A percentile compares a stretch with the other conserved stretches of the same genome.
Evolutionary conservation across 2,329 filamentous ascomycete species (phyloP).

Genomic region (Alternaria sp.): DNA sequence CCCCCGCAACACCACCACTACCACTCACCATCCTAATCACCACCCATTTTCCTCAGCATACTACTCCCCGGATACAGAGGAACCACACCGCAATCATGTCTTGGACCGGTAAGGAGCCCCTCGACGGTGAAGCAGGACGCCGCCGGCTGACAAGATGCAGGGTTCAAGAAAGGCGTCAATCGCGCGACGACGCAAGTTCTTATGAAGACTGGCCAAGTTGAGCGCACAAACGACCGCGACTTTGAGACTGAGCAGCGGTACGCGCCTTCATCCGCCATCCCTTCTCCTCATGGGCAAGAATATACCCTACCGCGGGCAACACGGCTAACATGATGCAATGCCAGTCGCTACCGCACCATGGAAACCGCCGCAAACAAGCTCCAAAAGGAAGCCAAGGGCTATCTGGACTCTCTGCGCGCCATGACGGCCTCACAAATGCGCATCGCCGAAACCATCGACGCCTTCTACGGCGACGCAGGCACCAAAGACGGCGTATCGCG

Average conservation of each 20-base stretch:
- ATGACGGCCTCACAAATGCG: constrained; percentile 99
- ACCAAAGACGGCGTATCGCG: constrained; percentile 93
- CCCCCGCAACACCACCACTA: constrained; percentile 9
- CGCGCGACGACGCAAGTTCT: constrained; percentile 99
- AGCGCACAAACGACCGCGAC: constrained; percentile 97
- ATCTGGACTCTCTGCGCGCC: constrained; percentile 93
- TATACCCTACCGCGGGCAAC: constrained; percentile 5
- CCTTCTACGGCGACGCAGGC: constrained; percentile 96
- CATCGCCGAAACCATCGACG: constrained; percentile 98
- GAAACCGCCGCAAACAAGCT: constrained; percentile 89
- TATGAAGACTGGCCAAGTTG: constrained; percentile 99
- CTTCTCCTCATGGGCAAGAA: background rate
- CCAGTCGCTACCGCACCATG: constrained; percentile 94
- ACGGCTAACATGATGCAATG: constrained; percentile 8
- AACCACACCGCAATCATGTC: constrained; percentile 48
- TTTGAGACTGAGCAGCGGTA: constrained; percentile 97
- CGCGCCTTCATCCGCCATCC: constrained; percentile 25
- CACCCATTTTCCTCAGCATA: background rate
- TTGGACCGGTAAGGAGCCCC: constrained; percentile 65
- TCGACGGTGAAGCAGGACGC: constrained; percentile 14
- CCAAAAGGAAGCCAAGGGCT: constrained; percentile 98
- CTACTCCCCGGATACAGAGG: constrained; percentile 9
- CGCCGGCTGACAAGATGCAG: constrained; percentile 55
- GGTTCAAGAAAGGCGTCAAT: constrained; percentile 97
- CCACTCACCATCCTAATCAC: background rate